phyloP scores from a whole-genome alignment of 345 rosid species.

The Lumnitzera littorea region DNA sequence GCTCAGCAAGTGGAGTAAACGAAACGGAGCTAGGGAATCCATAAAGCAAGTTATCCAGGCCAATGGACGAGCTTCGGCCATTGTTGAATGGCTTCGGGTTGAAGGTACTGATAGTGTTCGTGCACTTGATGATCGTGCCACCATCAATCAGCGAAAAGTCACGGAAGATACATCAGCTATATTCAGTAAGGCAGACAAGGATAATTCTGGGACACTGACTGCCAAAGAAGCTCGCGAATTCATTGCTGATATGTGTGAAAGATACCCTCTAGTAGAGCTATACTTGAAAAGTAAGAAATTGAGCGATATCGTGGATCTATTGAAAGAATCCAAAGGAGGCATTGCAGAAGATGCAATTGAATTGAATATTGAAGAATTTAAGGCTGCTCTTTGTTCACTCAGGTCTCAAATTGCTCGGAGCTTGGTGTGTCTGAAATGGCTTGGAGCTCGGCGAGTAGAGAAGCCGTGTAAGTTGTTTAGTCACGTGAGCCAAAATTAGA shows the following conservation, averaged over 20 bases:
- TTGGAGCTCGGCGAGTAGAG: no score
- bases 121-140: constrained; percentile 98
- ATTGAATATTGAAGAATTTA: constrained; percentile 74
- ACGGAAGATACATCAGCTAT: constrained; percentile 83
- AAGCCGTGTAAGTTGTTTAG: no score
- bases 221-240: constrained; percentile 74
- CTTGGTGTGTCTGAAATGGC: no score
- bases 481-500: no score
- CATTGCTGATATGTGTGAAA: constrained; percentile 62
- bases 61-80: constrained; percentile 84
- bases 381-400: constrained; percentile 40
- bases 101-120: constrained; percentile 63
- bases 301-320: constrained; percentile 53
- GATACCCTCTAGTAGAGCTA: constrained; percentile 89
- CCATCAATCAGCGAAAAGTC: constrained; percentile 93
- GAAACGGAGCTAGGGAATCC: no score
- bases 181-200: constrained; percentile 82
- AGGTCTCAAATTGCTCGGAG: no score
- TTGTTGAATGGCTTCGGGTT: constrained; percentile 95
- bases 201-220: constrained; percentile 85
- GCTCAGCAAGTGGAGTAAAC: no score
- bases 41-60: constrained; percentile 22
- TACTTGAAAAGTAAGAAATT: constrained; percentile 70
- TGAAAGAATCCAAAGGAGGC: constrained; percentile 54
- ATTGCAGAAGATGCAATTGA: constrained; percentile 52